A percentile compares a stretch with the other conserved stretches of the same genome.
These are phyloP conservation scores for Rhamnella rubrinervis DNA, from an alignment of 331 rosid species.

Conservation along the genomic window DNA sequence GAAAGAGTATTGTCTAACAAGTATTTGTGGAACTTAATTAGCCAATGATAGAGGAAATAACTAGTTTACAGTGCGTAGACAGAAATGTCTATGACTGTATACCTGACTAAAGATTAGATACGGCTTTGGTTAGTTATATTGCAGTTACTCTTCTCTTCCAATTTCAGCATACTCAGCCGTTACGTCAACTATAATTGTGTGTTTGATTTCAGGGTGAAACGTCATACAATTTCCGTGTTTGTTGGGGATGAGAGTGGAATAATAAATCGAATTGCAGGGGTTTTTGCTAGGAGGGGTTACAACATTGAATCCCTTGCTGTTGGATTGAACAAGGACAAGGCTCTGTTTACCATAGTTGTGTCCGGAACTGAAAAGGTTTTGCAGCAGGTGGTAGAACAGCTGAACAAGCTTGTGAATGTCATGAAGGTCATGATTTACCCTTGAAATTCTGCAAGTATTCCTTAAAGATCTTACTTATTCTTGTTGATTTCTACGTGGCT, in stretches of 20 bases:
- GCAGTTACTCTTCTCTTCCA: too few species aligned
- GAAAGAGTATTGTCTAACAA: too few species aligned
- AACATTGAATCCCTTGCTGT: slow-evolving; percentile 68
- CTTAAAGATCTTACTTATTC: neutral
- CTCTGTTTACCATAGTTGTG: slow-evolving; percentile 63
- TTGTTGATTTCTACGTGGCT: neutral
- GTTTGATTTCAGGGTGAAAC: slow-evolving; percentile 44
- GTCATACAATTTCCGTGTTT: slow-evolving; percentile 60
- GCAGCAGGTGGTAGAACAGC: slow-evolving; percentile 60
- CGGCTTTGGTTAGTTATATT: neutral
- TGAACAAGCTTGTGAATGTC: slow-evolving; percentile 62
- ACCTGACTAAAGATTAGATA: neutral
- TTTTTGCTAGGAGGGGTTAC: slow-evolving; percentile 65
- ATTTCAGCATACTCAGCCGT: too few species aligned
- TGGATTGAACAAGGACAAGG: slow-evolving; percentile 61
- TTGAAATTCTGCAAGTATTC: neutral
- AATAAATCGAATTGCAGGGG: slow-evolving; percentile 66
- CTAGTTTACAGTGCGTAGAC: too few species aligned
- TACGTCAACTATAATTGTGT: neutral
- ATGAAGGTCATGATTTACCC: slow-evolving; percentile 35
- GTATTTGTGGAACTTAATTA: too few species aligned
- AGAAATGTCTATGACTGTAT: neutral
- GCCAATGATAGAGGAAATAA: too few species aligned
- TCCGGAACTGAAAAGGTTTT: slow-evolving; percentile 53
- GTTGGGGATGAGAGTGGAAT: slow-evolving; percentile 74